Evolutionary conservation across 225 moss, liverwort and hornwort species (phyloP).

Genomic region (Sphagnum tenellum): DNA sequence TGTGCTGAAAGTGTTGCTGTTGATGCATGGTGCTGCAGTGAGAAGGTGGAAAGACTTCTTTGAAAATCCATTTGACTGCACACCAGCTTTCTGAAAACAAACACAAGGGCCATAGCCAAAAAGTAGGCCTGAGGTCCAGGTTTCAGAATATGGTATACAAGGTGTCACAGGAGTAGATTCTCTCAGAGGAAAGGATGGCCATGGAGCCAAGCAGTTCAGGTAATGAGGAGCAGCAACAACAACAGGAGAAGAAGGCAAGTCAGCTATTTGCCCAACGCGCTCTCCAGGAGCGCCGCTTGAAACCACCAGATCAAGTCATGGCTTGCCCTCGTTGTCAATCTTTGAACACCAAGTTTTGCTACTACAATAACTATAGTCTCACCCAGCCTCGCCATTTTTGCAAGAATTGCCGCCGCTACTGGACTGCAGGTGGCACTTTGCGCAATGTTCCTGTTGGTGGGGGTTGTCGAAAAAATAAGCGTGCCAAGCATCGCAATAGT

Average conservation of each 20-base stretch:
- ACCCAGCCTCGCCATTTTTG: constrained; percentile 57
- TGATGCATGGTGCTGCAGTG: no score
- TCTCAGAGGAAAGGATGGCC: no score
- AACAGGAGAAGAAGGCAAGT: constrained; percentile 52
- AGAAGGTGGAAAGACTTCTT: no score
- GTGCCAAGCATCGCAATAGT: constrained; percentile 31
- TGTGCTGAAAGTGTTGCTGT: no score
- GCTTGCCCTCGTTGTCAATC: constrained; percentile 54
- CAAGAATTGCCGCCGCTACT: constrained; percentile 52
- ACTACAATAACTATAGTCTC: constrained; percentile 56
- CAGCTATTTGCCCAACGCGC: constrained; percentile 58
- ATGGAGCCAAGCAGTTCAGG: no score
- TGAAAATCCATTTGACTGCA: no score
- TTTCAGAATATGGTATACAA: no score
- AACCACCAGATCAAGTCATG: constrained; percentile 57
- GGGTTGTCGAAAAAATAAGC: constrained; percentile 50
- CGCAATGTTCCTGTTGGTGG: constrained; percentile 55
- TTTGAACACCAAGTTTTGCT: constrained; percentile 53
- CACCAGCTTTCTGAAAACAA: no score
- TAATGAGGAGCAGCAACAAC: constrained; percentile 10
- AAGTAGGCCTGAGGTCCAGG: no score
- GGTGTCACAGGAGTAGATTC: no score
- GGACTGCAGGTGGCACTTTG: constrained; percentile 50
- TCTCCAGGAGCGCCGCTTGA: constrained; percentile 51
- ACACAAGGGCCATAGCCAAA: no score